These are phyloP conservation scores for Protomyces gravidus DNA, from an alignment of 1,139 yeast species.

Conservation along the genomic window DNA sequence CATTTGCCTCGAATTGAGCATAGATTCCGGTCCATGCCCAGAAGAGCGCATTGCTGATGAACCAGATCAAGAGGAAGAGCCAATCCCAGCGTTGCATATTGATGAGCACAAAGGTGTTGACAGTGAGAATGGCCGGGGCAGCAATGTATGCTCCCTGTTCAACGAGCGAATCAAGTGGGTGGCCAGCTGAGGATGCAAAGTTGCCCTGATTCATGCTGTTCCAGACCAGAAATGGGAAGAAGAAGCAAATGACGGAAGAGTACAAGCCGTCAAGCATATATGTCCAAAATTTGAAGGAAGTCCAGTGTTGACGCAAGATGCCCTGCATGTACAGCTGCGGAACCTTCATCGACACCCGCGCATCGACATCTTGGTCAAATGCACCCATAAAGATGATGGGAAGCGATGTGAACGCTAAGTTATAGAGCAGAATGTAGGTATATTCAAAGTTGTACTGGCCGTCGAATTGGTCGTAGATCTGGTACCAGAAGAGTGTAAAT, in stretches of 20 bases:
- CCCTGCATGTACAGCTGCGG: slow-evolving; percentile 88
- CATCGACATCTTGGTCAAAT: slow-evolving; percentile 88
- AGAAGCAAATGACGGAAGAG: slow-evolving; percentile 80
- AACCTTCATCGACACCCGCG: slow-evolving; percentile 72
- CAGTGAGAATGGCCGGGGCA: slow-evolving; percentile 69
- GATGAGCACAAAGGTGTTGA: slow-evolving; percentile 70
- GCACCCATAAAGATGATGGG: slow-evolving; percentile 89
- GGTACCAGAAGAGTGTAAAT: slow-evolving; percentile 87
- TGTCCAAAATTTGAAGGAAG: slow-evolving; percentile 68
- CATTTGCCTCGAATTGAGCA: slow-evolving; percentile 58
- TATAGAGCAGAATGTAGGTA: slow-evolving; percentile 86
- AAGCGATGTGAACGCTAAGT: slow-evolving; percentile 87
- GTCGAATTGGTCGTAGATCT: slow-evolving; percentile 77
- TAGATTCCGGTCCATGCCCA: slow-evolving; percentile 80
- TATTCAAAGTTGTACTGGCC: slow-evolving; percentile 82
- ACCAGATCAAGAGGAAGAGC: slow-evolving; percentile 61
- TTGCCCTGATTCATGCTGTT: slow-evolving; percentile 56
- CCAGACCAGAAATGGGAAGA: slow-evolving; percentile 75
- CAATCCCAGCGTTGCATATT: slow-evolving; percentile 96
- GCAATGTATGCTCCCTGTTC: slow-evolving; percentile 80
- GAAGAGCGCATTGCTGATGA: slow-evolving; percentile 61
- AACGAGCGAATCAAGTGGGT: slow-evolving; percentile 72
- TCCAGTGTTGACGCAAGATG: slow-evolving; percentile 77
- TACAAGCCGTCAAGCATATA: slow-evolving; percentile 85
- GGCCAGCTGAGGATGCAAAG: slow-evolving; percentile 48